Evolutionary conservation across 1,139 yeast species (phyloP), one percentile per base, ranked within the genome.

Genomic region (Sugiyamaella castrensis): DNA sequence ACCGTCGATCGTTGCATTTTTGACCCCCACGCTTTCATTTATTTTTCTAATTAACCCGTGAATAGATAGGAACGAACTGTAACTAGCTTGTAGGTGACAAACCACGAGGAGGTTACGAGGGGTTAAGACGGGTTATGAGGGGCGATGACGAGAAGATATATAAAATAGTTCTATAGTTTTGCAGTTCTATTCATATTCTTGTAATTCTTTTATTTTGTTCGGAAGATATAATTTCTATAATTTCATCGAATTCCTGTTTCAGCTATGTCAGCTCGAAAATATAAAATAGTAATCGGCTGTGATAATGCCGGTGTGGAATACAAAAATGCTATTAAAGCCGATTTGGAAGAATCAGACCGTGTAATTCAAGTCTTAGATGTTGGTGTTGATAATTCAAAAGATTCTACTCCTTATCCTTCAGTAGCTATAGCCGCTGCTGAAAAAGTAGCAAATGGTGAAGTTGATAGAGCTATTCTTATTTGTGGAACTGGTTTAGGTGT

Each of bases 401-500:
- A 66, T 34, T 58, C 60, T 15, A 59, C 60, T 10, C 69, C 76
- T 12, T 74, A 74, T 56, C 76, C 77, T n/a, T 56, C 65, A 8
- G 69, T 74, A 37, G 77, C 77, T 5, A 70, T 72, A 41, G 69
- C 66, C 40, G 74, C 73, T 24, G 77, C 73, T 7, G 75, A 73
- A 53, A 56, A 63, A 53, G 69, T 74, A 30, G 65, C 67, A 24
- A 54, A 57, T 9, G 74, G 74, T 4, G 65, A 71, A 51, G 75
- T 71, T 9, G 77, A 73, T 54, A 61, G 78, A 24, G 78, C 72
- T 10, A 66, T 74, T 36, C 61, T 74, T 37, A 68, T 74, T 52
- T 74, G 78, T 60, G 78, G 77, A 11, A 74, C 78, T 10, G 78
- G 78, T 1, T 64, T 74, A 41, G 78, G 78, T 0, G 77, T 74